Evolutionary conservation across 2,329 filamentous ascomycete species (phyloP), one percentile per base, ranked within the genome.

Genomic region (Hypoxylon sp.): DNA sequence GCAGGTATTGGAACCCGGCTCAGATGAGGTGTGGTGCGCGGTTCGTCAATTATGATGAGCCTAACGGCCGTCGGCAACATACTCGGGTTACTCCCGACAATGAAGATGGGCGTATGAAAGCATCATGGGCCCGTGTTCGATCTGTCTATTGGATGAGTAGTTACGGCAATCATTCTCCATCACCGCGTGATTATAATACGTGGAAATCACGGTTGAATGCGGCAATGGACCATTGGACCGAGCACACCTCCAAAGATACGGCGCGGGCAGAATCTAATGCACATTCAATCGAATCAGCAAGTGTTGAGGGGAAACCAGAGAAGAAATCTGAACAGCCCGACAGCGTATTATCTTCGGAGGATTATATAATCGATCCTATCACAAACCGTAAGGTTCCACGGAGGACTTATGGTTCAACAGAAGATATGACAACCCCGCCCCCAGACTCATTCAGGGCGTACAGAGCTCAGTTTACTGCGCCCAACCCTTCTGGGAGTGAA

Each of bases 301-400:
- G 34, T n/a, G 41, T 53, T 38, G 43, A 58, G 34, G 13, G 60
- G 36, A 25, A 51, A 10, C 17, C 59, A 13, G 43, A 28, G 17
- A 30, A 56, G 19, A 25, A 67, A 25, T 25, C 23, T 48, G 52
- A 30, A 23, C 45, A 62, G 32, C 30, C 49, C 9, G 43, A 55
- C 21, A 53, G 53, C 6, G 49, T 50, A 6, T 57, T 60, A 14
- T 57, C 66, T 21, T 52, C 25, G 23, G 69, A 72, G 1, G 80
- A 80, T 7, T 84, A 81, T 51, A 75, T 81, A 19, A 88, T 89
- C 46, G 87, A 89, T 62, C 87, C 87, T 2, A 88, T 89, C 64
- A 88, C 86, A 14, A 89, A 89, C 67, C 82, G 86, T 34, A 86
- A 82, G 65, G 80, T 86, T 2, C 64, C 73, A 17, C 81, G 73